Evolutionary conservation across 2,329 filamentous ascomycete species (phyloP).

Genomic region (Hypoxylon sp.): DNA sequence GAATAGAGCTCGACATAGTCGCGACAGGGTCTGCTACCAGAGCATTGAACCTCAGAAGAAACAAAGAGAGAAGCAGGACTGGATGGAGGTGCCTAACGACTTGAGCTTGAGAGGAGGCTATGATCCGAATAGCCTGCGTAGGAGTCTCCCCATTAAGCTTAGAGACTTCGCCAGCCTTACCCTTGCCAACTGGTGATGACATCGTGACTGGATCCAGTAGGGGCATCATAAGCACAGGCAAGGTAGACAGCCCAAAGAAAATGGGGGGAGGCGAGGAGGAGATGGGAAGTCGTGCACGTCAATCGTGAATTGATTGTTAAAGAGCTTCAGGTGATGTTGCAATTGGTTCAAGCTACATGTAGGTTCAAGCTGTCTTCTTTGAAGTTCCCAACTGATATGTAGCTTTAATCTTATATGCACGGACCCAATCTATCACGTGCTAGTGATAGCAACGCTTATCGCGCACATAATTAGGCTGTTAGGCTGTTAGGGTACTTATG

Average conservation of each 20-base stretch:
- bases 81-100: conserved; percentile 78
- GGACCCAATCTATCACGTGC: neutral
- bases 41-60: conserved; percentile 73
- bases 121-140: conserved; percentile 58
- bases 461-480: neutral
- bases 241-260: neutral
- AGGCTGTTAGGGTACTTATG: too few species aligned
- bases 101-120: conserved; percentile 58
- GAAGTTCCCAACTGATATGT: conserved; percentile 1
- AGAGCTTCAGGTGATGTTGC: conserved; percentile 9
- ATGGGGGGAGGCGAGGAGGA: neutral
- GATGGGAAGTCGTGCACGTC: neutral
- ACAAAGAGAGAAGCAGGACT: conserved; percentile 74
- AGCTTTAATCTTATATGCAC: conserved; percentile 1
- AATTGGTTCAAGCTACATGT: conserved; percentile 16
- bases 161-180: conserved; percentile 50
- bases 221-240: conserved; percentile 49
- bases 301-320: conserved; percentile 3
- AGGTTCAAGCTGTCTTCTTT: conserved; percentile 10
- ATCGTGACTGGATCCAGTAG: conserved; percentile 58
- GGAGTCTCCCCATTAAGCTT: conserved; percentile 51
- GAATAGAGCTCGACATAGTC: conserved; percentile 73
- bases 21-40: conserved; percentile 79
- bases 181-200: conserved; percentile 55
- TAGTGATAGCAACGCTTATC: neutral